These are phyloP conservation scores for Nothopassalora personata DNA, from an alignment of 2,329 filamentous ascomycete genomes.

Conservation along the genomic window DNA sequence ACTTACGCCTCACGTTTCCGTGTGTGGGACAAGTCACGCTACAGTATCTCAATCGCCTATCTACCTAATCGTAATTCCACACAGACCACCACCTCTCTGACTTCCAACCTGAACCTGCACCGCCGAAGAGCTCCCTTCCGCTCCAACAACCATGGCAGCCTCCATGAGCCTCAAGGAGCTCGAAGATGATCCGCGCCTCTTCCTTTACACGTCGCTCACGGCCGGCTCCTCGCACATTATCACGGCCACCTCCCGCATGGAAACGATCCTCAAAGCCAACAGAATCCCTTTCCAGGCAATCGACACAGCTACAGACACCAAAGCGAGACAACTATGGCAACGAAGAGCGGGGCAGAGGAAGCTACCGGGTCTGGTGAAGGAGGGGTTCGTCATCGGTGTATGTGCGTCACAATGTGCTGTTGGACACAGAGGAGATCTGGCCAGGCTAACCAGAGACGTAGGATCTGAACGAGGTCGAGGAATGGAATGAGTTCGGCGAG, in stretches of 20 bases:
- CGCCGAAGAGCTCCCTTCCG: neutral
- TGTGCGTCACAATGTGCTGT: conserved; percentile 36
- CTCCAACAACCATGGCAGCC: conserved; percentile 11
- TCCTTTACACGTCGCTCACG: conserved; percentile 93
- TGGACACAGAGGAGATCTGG: neutral
- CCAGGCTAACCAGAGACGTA: conserved; percentile 35
- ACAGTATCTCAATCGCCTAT: neutral
- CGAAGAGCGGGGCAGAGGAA: conserved; percentile 80
- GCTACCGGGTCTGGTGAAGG: conserved; percentile 82
- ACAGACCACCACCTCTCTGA: neutral
- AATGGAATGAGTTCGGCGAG: conserved; percentile 99
- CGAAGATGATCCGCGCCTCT: conserved; percentile 56
- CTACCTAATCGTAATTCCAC: neutral
- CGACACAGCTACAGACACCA: conserved; percentile 84
- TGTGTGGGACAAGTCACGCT: neutral
- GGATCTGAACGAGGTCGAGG: conserved; percentile 92
- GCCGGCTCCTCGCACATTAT: conserved; percentile 94
- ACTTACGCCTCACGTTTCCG: neutral
- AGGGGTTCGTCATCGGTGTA: conserved; percentile 79
- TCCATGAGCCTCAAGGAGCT: conserved; percentile 38
- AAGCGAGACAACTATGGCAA: conserved; percentile 83
- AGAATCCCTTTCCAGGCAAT: conserved; percentile 88
- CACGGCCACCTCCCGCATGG: conserved; percentile 88
- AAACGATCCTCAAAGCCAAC: conserved; percentile 94
- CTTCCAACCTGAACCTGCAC: neutral